phyloP scores from a whole-genome alignment of 2,329 filamentous ascomycete genomes.

The Aspergillus oerlinghausenensis region DNA sequence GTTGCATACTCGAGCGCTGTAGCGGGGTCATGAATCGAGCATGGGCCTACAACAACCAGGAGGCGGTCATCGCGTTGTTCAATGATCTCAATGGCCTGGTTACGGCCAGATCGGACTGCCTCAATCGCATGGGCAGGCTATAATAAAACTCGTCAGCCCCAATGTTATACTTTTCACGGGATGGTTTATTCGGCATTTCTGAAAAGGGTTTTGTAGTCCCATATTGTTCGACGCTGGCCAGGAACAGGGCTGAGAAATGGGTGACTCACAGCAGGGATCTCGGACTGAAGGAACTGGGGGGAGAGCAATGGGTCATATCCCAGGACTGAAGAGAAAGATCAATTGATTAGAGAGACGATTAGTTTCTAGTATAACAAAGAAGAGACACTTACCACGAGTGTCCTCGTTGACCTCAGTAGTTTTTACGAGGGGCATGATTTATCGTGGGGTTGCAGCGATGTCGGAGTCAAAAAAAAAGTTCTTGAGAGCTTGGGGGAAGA shows the following conservation, averaged over 20 bases:
- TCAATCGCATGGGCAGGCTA: constrained; percentile 38
- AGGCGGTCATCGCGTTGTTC: constrained; percentile 75
- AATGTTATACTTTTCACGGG: constrained; percentile 54
- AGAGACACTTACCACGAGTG: constrained; percentile 37
- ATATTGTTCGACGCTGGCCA: neutral
- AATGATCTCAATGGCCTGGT: constrained; percentile 67
- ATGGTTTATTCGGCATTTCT: constrained; percentile 7
- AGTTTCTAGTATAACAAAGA: neutral
- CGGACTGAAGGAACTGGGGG: constrained; percentile 77
- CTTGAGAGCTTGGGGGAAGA: neutral
- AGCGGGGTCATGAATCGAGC: constrained; percentile 92
- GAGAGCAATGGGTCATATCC: constrained; percentile 92
- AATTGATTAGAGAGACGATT: constrained; percentile 1
- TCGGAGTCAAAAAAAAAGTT: neutral
- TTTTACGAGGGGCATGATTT: constrained; percentile 40
- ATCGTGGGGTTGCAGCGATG: neutral
- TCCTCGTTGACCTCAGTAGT: constrained; percentile 41
- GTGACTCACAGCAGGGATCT: constrained; percentile 66
- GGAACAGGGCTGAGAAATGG: constrained; percentile 53
- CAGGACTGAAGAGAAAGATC: constrained; percentile 58
- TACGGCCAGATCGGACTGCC: constrained; percentile 41
- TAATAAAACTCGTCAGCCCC: constrained; percentile 10
- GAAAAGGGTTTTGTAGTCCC: neutral
- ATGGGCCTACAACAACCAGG: constrained; percentile 90
- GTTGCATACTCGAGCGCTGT: constrained; percentile 84